phyloP scores from a whole-genome alignment of 2,329 filamentous ascomycete species.

The Microcyclosporella mali region DNA sequence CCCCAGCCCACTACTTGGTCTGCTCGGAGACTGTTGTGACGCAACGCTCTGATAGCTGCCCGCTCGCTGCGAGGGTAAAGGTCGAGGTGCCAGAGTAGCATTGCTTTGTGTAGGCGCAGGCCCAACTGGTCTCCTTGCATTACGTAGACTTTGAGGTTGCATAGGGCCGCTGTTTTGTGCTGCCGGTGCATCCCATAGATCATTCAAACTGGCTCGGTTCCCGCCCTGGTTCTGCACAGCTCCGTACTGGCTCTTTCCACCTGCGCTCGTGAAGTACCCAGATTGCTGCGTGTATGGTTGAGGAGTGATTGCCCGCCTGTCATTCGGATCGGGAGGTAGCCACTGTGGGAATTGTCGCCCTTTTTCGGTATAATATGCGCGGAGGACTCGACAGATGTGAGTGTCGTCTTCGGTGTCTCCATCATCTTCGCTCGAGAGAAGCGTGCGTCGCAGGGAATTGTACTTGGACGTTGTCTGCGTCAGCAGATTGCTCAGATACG shows the following conservation, averaged over 20 bases:
- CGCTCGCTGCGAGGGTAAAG: slow-evolving; percentile 64
- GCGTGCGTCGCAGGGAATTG: slow-evolving; percentile 55
- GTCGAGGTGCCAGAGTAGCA: slow-evolving; percentile 41
- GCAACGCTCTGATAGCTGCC: slow-evolving; percentile 64
- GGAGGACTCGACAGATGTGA: slow-evolving; percentile 86
- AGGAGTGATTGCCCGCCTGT: slow-evolving; percentile 38
- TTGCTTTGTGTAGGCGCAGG: slow-evolving; percentile 11
- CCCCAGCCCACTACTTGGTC: slow-evolving; percentile 27
- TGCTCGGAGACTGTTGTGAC: slow-evolving; percentile 29
- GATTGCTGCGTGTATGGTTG: slow-evolving; percentile 30
- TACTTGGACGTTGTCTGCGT: slow-evolving; percentile 52
- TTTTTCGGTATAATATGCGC: slow-evolving; percentile 88
- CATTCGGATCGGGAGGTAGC: slow-evolving; percentile 86
- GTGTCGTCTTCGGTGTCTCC: slow-evolving; percentile 72
- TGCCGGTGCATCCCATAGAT: slow-evolving; percentile 51
- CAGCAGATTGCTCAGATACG: slow-evolving; percentile 71
- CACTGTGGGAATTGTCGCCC: slow-evolving; percentile 73
- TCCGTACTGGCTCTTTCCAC: slow-evolving; percentile 25
- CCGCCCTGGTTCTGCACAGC: slow-evolving; percentile 28
- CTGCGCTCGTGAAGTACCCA: slow-evolving; percentile 29
- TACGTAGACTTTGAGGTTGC: slow-evolving; percentile 40
- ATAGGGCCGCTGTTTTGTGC: slow-evolving; percentile 33
- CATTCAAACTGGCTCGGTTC: slow-evolving; percentile 48
- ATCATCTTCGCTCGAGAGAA: slow-evolving; percentile 56
- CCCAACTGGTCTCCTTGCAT: slow-evolving; percentile 20